A percentile compares a stretch with the other conserved stretches of the same genome.
phyloP scores from a whole-genome alignment of 371 early-diverging fungal genomes.

The Smittium culicis region DNA sequence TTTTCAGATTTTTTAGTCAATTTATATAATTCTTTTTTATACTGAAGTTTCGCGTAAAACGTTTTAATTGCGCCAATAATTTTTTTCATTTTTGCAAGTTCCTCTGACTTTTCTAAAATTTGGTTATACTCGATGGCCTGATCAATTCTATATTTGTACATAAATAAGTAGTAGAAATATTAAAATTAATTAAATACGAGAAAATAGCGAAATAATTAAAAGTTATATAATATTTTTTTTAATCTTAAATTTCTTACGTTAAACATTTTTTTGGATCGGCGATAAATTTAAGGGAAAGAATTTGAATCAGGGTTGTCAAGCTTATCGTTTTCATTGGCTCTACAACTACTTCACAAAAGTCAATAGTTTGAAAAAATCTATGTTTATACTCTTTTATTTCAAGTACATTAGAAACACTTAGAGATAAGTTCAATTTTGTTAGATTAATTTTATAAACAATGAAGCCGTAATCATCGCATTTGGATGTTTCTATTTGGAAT shows the following conservation, averaged over 20 bases:
- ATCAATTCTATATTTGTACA: neutral
- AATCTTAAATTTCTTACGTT: neutral
- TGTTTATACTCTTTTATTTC: too few species aligned
- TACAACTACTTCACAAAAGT: too few species aligned
- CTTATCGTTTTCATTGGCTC: too few species aligned
- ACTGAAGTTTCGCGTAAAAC: too few species aligned
- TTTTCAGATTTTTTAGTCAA: too few species aligned
- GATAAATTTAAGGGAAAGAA: neutral
- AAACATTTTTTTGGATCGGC: slow-evolving; percentile 4
- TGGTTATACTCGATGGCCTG: neutral
- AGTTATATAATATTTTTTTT: too few species aligned
- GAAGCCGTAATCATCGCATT: neutral
- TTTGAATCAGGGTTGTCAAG: too few species aligned
- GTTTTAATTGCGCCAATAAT: neutral
- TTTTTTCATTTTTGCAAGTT: neutral
- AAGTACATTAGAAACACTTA: too few species aligned
- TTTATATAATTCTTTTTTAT: too few species aligned
- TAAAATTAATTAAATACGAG: too few species aligned
- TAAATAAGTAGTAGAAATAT: too few species aligned
- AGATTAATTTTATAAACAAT: slow-evolving; percentile 7
- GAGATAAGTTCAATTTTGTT: slow-evolving; percentile 1
- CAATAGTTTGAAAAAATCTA: too few species aligned
- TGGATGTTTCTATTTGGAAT: neutral
- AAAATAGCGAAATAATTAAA: neutral
- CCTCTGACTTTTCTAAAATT: neutral